Evolutionary conservation across 2,329 filamentous ascomycete genomes (phyloP).

Genomic region (Trichoderma koningii): DNA sequence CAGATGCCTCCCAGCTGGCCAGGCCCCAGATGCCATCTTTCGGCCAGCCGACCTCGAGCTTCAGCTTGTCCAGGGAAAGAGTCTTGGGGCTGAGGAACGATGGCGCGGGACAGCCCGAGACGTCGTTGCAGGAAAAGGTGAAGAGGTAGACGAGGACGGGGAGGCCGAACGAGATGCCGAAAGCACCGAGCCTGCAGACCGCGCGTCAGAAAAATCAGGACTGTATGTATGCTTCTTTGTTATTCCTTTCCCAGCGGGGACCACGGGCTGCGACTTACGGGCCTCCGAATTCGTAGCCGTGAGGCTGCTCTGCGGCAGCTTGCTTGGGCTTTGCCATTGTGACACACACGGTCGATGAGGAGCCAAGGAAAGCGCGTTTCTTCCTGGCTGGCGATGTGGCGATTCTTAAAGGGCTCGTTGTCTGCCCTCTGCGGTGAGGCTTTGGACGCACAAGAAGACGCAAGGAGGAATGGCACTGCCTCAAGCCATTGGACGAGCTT

Average conservation of each 20-base stretch:
- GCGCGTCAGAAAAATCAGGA: neutral
- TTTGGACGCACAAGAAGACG: neutral
- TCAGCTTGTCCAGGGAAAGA: conserved; percentile 70
- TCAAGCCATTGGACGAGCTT: conserved; percentile 23
- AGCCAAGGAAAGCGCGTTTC: neutral
- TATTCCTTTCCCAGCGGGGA: neutral
- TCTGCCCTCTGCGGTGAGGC: neutral
- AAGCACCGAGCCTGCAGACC: conserved; percentile 66
- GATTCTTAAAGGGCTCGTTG: conserved; percentile 3
- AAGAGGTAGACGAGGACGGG: conserved; percentile 78
- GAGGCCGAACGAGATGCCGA: conserved; percentile 76
- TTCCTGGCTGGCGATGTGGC: neutral
- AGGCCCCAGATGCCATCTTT: conserved; percentile 69
- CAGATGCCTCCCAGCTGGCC: conserved; percentile 66
- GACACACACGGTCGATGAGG: conserved; percentile 9
- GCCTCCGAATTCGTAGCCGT: conserved; percentile 56
- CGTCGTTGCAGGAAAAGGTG: conserved; percentile 86
- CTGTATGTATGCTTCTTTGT: neutral
- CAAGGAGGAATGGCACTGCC: conserved; percentile 13
- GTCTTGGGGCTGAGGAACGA: conserved; percentile 73
- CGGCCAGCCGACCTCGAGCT: conserved; percentile 81
- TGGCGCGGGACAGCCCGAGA: conserved; percentile 86
- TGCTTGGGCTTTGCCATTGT: conserved; percentile 40
- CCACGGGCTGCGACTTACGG: conserved; percentile 45
- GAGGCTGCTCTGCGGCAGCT: conserved; percentile 33